These are phyloP conservation scores for Purpureocillium takamizusanense DNA, from an alignment of 2,329 filamentous ascomycete species.

Conservation along the genomic window DNA sequence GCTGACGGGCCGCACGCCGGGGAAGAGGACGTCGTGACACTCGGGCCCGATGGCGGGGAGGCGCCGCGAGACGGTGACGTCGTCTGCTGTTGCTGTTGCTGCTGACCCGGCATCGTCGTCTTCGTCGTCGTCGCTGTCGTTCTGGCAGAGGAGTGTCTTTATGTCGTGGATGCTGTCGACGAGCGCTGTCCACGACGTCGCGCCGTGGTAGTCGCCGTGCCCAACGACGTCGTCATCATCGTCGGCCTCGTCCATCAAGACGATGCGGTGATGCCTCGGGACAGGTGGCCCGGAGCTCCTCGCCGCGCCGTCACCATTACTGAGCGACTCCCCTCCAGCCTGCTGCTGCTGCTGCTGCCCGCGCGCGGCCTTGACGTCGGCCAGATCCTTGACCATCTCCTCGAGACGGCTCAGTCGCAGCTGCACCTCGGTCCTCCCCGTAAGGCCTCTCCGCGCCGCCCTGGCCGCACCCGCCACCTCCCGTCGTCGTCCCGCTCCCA, in stretches of 20 bases:
- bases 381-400: slow-evolving; percentile 28
- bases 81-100: background rate
- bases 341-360: background rate
- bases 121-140: slow-evolving; percentile 7
- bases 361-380: slow-evolving; percentile 4
- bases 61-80: too few relatives aligned
- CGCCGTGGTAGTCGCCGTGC: slow-evolving; percentile 22
- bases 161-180: slow-evolving; percentile 33
- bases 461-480: background rate
- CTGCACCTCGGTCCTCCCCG: slow-evolving; percentile 19
- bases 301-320: slow-evolving; percentile 2
- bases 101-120: slow-evolving; percentile 5
- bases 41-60: background rate
- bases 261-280: too few relatives aligned
- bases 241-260: too few relatives aligned
- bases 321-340: background rate
- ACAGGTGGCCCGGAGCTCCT: slow-evolving; percentile 1
- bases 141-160: slow-evolving; percentile 21
- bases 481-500: too few relatives aligned
- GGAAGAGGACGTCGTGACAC: slow-evolving; percentile 24
- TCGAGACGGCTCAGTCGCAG: slow-evolving; percentile 29
- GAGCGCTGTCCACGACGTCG: slow-evolving; percentile 31
- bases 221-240: background rate
- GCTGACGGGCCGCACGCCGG: slow-evolving; percentile 15
- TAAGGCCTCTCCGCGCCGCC: slow-evolving; percentile 6